These are phyloP conservation scores for Solanum peruvianum DNA, from an alignment of 257 asterid species.

Conservation along the genomic window DNA sequence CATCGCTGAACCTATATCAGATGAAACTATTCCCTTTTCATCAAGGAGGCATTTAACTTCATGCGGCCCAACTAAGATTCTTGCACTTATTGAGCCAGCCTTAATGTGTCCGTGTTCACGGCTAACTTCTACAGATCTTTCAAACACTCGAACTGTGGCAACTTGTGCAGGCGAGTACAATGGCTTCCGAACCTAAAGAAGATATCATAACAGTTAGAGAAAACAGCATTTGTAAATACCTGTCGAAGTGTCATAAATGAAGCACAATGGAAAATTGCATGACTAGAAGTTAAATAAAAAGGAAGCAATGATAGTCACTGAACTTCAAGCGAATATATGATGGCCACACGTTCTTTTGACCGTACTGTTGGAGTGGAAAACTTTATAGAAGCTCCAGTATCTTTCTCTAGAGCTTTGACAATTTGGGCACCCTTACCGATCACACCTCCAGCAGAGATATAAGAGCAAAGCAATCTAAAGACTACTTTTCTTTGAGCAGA, in stretches of 20 bases:
- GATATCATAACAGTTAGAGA: neutral
- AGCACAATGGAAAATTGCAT: neutral
- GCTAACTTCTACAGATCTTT: slow-evolving; percentile 30
- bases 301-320: neutral
- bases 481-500: slow-evolving; percentile 21
- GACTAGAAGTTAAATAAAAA: neutral
- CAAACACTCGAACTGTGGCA: slow-evolving; percentile 38
- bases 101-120: slow-evolving; percentile 12
- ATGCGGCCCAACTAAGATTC: slow-evolving; percentile 29
- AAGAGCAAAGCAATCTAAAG: slow-evolving; percentile 44
- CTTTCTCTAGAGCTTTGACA: slow-evolving; percentile 36
- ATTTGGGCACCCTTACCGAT: slow-evolving; percentile 38
- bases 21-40: slow-evolving; percentile 26
- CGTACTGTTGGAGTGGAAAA: slow-evolving; percentile 32
- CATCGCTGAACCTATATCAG: slow-evolving; percentile 24
- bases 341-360: slow-evolving; percentile 42
- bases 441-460: slow-evolving; percentile 35
- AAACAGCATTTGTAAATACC: neutral
- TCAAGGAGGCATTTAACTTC: slow-evolving; percentile 31
- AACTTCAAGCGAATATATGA: slow-evolving; percentile 45
- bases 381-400: slow-evolving; percentile 47
- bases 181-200: slow-evolving; percentile 31
- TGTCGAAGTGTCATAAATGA: neutral
- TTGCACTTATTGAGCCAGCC: slow-evolving; percentile 21
- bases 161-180: slow-evolving; percentile 41